Percentiles rank a stretch among this genome's conserved stretches.
phyloP scores from a whole-genome alignment of 805 yeast species.

The Teunomyces pallodes region DNA sequence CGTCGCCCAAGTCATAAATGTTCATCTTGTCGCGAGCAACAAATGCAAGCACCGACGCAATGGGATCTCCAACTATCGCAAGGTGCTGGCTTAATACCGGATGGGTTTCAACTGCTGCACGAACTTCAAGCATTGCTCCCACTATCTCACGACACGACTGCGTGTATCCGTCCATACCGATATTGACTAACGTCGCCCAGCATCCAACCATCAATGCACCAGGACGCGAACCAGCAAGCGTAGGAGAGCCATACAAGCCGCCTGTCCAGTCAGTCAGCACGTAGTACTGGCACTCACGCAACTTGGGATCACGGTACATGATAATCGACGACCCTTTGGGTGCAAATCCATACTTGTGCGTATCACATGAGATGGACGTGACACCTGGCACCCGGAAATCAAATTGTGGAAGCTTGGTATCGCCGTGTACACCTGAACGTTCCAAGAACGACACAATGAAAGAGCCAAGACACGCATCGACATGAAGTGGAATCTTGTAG shows the following conservation, averaged over 20 bases:
- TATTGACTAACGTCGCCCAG: slow-evolving; percentile 86
- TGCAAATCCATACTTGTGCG: slow-evolving; percentile 98
- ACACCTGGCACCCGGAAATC: slow-evolving; percentile 87
- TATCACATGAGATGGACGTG: slow-evolving; percentile 98
- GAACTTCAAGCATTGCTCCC: slow-evolving; percentile 58
- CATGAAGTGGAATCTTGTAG: slow-evolving; percentile 82
- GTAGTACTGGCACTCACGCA: slow-evolving; percentile 82
- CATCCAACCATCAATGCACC: slow-evolving; percentile 98
- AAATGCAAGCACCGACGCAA: slow-evolving; percentile 79
- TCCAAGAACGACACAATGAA: slow-evolving; percentile 80
- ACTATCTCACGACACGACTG: slow-evolving; percentile 67
- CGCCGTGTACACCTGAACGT: slow-evolving; percentile 51
- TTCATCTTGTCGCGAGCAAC: slow-evolving; percentile 51
- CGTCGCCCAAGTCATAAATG: slow-evolving; percentile 78
- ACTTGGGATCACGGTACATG: slow-evolving; percentile 71
- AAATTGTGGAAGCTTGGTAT: slow-evolving; percentile 49
- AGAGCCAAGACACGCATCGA: slow-evolving; percentile 94
- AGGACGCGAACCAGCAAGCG: slow-evolving; percentile 94
- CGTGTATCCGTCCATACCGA: slow-evolving; percentile 83
- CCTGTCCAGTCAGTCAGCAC: slow-evolving; percentile 86
- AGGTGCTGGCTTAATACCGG: slow-evolving; percentile 52
- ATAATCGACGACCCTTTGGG: slow-evolving; percentile 94
- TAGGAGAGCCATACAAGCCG: slow-evolving; percentile 94
- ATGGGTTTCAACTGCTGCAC: slow-evolving; percentile 41
- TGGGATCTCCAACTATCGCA: slow-evolving; percentile 80